Conservation (phyloP, 2,329 filamentous ascomycete species). For the Nemania serpens region DNA sequence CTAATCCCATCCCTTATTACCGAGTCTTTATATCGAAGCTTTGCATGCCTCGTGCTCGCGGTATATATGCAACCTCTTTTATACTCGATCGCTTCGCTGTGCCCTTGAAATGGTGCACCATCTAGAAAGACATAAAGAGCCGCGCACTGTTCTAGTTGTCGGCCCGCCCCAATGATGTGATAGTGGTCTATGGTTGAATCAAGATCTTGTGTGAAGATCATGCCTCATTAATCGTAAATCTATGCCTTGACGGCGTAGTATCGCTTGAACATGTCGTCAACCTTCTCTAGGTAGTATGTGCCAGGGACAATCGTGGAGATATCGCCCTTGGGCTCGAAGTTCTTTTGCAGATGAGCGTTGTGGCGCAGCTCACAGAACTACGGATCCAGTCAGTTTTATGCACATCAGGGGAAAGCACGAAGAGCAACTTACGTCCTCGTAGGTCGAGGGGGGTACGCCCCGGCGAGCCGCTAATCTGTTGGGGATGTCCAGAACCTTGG, state of each 20-base stretch:
- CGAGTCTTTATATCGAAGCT: conserved; percentile 17
- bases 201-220: conserved; percentile 28
- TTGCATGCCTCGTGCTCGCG: conserved; percentile 26
- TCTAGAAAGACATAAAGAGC: conserved; percentile 31
- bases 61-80: conserved; percentile 31
- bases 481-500: conserved; percentile 71
- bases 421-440: conserved; percentile 67
- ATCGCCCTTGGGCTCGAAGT: conserved; percentile 72
- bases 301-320: conserved; percentile 67
- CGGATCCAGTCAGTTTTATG: conserved; percentile 32
- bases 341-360: conserved; percentile 81
- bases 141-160: conserved; percentile 30
- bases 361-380: conserved; percentile 82
- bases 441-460: conserved; percentile 70
- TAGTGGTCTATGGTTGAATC: conserved; percentile 35
- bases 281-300: conserved; percentile 78
- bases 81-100: conserved; percentile 23
- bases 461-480: conserved; percentile 68
- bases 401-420: not conserved
- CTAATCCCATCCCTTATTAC: conserved; percentile 32
- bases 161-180: conserved; percentile 26
- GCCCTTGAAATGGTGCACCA: conserved; percentile 29
- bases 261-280: conserved; percentile 87
- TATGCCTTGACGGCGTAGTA: conserved; percentile 77
- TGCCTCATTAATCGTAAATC: conserved; percentile 28